phyloP scores from a whole-genome alignment of 1,139 yeast genomes.

The Blastobotrys ciferrii region DNA sequence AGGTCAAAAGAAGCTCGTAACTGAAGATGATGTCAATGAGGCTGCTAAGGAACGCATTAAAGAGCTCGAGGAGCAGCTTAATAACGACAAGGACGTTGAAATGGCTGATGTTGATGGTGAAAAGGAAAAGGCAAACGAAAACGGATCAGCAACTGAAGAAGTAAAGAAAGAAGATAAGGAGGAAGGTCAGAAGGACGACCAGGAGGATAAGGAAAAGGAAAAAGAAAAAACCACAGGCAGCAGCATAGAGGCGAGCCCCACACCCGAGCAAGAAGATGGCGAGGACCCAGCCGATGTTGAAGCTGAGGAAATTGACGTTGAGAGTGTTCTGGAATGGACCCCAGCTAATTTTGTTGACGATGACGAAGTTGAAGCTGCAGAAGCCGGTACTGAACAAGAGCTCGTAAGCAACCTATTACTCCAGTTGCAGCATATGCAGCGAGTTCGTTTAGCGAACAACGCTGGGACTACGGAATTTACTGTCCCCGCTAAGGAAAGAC shows the following conservation, averaged over 20 bases:
- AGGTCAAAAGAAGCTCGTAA: constrained; percentile 49
- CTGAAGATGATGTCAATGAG: constrained; percentile 20
- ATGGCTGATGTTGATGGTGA: constrained; percentile 7
- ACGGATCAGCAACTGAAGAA: constrained; percentile 9
- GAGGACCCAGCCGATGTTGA: constrained; percentile 21
- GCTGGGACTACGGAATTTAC: constrained; percentile 30
- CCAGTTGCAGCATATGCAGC: constrained; percentile 62
- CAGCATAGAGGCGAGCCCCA: constrained; percentile 7
- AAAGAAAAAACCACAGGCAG: constrained; percentile 13
- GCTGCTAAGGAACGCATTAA: constrained; percentile 12
- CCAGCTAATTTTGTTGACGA: constrained; percentile 52
- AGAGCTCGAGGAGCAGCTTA: constrained; percentile 15
- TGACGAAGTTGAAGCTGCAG: constrained; percentile 52
- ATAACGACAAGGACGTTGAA: constrained; percentile 4
- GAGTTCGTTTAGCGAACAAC: constrained; percentile 48
- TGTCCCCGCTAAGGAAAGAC: constrained; percentile 48
- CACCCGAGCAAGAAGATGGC: constrained; percentile 26
- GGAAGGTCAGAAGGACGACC: constrained; percentile 13
- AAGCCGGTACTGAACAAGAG: constrained; percentile 48
- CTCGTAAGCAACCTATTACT: constrained; percentile 57
- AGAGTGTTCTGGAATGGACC: constrained; percentile 53
- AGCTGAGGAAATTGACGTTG: constrained; percentile 38
- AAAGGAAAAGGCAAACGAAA: constrained; percentile 3
- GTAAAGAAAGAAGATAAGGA: not conserved
- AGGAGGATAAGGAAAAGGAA: constrained; percentile 21